A percentile compares a stretch with the other conserved stretches of the same genome.
phyloP scores from a whole-genome alignment of 2,329 filamentous ascomycete species.

The Colletotrichum camelliae region DNA sequence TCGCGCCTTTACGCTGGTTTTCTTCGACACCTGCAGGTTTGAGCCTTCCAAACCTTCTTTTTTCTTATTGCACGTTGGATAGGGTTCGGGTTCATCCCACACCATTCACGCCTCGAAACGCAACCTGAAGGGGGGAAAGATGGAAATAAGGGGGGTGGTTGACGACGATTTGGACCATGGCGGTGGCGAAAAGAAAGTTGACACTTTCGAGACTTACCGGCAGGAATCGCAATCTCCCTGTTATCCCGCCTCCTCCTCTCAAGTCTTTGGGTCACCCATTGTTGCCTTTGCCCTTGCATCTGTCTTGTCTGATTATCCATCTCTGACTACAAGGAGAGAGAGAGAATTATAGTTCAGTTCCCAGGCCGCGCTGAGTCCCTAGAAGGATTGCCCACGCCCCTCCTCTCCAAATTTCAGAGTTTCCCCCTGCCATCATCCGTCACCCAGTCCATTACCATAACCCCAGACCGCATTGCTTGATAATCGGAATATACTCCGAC shows the following conservation, averaged over 20 bases:
- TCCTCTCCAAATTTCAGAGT: neutral
- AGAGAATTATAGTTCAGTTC: conserved; percentile 3
- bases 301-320: neutral
- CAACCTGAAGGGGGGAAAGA: neutral
- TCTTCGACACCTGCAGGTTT: neutral
- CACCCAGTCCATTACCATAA: neutral
- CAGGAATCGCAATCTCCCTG: neutral
- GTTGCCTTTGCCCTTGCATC: neutral
- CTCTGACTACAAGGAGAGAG: neutral
- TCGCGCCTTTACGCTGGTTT: neutral
- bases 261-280: neutral
- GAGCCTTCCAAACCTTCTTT: neutral
- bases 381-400: neutral
- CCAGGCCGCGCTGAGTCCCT: neutral
- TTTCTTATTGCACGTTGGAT: neutral
- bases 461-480: neutral
- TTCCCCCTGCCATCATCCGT: neutral
- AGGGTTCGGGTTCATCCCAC: conserved; percentile 18
- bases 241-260: neutral
- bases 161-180: neutral
- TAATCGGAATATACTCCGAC: neutral
- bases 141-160: neutral
- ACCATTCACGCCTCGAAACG: neutral
- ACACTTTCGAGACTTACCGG: neutral
- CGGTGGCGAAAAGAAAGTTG: neutral